Percentiles rank a stretch among this genome's conserved stretches.
These are phyloP conservation scores for Mycena galopus DNA, from an alignment of 768 basidiomycete genomes.

Conservation along the genomic window DNA sequence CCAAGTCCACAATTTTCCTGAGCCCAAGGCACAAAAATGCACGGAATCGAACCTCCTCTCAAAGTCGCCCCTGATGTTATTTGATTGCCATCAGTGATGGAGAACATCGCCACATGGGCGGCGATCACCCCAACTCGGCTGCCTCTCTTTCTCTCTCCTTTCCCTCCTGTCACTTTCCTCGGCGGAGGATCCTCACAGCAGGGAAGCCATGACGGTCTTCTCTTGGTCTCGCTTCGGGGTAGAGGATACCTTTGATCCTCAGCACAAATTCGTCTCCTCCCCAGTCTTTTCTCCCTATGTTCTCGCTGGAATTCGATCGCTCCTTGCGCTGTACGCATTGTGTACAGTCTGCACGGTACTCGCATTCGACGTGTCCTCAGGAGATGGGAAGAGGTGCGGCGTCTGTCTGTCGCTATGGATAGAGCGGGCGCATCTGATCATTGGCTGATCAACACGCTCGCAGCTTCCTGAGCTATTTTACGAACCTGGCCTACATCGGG, in stretches of 20 bases:
- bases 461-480: conserved; percentile 67
- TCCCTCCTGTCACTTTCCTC: not conserved
- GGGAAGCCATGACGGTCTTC: not conserved
- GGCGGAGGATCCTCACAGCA: not conserved
- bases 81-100: not conserved
- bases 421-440: not conserved
- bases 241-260: conserved; percentile 54
- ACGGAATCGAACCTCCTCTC: no score
- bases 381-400: conserved; percentile 50
- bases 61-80: no score
- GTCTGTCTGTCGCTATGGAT: conserved; percentile 19
- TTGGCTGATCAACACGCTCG: not conserved
- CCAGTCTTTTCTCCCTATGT: conserved; percentile 58
- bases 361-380: conserved; percentile 48
- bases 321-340: conserved; percentile 66
- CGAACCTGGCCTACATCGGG: conserved; percentile 72
- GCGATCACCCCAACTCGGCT: not conserved
- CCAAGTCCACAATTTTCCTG: no score
- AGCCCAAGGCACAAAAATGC: no score
- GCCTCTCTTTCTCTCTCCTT: not conserved
- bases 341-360: conserved; percentile 55
- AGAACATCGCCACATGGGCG: not conserved
- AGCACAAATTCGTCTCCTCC: conserved; percentile 60
- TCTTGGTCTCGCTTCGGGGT: conserved; percentile 49
- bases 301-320: conserved; percentile 60